Base-by-base conservation (phyloP, 305 asterid genomes). In the Fraxinus velutina region DNA sequence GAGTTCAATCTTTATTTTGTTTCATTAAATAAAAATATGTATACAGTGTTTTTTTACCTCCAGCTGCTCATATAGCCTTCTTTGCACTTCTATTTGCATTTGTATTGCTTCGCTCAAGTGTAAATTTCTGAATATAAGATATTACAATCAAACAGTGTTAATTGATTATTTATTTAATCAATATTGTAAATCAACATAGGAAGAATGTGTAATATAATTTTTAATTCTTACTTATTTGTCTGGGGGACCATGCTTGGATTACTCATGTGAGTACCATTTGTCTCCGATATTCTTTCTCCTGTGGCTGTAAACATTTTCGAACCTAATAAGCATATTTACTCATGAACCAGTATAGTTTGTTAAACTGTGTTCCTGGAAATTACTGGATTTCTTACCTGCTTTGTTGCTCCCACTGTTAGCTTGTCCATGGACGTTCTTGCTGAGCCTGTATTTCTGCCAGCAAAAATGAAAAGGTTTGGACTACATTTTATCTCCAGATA, bases 11-110 rank as follows among this genome's bases (percentile, higher is more conserved):
- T 66, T 32, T 22, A 73, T 15, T 50, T 50, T 55, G 47, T 78
- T 79, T 76, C 9, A 30, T 57, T 0, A 13, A 37, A 50, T 77
- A 30, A 29, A 24, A 82, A 7, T 62, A 50, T 66, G 10, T 13
- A n/a, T 55, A 2, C 50, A 15, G n/a, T 73, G 13, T 12, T 80
- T 80, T 50, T 52, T 85, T 89, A 94, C 98, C 97, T 95, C 98
- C 68, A 95, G 93, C 89, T 93, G 98, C 83, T 95, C 97, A 17
- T 93, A 92, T 33, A 95, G 91, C 85, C 93, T 90, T 88, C 91
- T 89, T 81, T 95, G 98, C 80, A 92, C 97, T 82, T 95, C 97
- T 27, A 95, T 95, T 86, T 95, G 97, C 95, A 92, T 91, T 77
- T 93, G 95, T 88, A 95, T 89, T 79, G 98, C 98, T 85, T 95